Evolutionary conservation across 1,139 yeast genomes (phyloP), one percentile per base, ranked within the genome.

Genomic region (Saccharomyces hybrid): DNA sequence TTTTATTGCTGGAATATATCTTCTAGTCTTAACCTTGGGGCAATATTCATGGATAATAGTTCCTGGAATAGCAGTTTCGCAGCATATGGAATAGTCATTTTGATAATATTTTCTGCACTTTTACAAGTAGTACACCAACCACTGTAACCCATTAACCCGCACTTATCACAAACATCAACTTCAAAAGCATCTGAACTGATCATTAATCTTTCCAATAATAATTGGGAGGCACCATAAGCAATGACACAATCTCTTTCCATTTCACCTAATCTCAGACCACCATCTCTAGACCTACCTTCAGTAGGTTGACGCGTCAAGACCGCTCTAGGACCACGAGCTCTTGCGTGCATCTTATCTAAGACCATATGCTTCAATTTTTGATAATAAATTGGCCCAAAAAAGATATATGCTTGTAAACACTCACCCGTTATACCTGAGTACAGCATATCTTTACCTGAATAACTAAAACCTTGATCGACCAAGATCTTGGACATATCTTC

Each of bases 201-300:
- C 99, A 93, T 95, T 65, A 93, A 80, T 73, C 99, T 84, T 73
- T 93, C 99, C 59, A 93, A 76, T 63, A 93, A 78, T 63, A 93
- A 77, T 71, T 93, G 98, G 3, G 98, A 91, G 0, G 99, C 99
- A 68, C 99, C 99, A 66, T 95, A 93, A 0, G 99, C 99, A 75
- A 93, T 95, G 62, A 93, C 96, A 86, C 99, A 93, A 77, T 93
- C 99, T 75, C 99, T 86, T 74, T 93, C 99, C 99, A 93, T 93
- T 75, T 93, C 99, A 64, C 99, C 99, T 72, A 93, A 80, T 76
- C 99, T 86, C 68, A 93, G 80, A 68, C 99, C 99, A 80, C 99
- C 99, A 74, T 93, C 99, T 73, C 99, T 83, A 1, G 97, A 89
- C 73, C 99, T 82, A 80, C 99, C 99, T 74, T 93, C 99, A 0